phyloP scores from a whole-genome alignment of 441 rosid species.

The Mallotus repandus region DNA sequence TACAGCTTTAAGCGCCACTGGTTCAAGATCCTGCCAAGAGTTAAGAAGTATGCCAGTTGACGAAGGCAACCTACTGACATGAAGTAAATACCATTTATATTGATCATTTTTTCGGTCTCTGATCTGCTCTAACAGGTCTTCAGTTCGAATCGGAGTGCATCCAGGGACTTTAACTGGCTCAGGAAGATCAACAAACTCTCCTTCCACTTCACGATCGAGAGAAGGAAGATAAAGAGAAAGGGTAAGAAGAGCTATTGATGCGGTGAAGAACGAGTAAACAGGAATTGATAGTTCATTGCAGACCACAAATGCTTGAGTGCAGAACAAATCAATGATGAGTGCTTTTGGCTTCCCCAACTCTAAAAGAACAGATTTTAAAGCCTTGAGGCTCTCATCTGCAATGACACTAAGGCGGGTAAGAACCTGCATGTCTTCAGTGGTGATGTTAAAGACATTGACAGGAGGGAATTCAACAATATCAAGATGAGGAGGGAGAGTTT shows the following conservation, averaged over 20 bases:
- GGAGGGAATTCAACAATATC: slow-evolving; percentile 36
- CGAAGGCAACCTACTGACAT: slow-evolving; percentile 15
- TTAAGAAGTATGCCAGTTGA: slow-evolving; percentile 45
- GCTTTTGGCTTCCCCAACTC: slow-evolving; percentile 31
- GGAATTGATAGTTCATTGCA: slow-evolving; percentile 48
- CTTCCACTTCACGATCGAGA: slow-evolving; percentile 35
- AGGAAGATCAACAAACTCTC: slow-evolving; percentile 32
- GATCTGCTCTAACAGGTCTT: slow-evolving; percentile 40
- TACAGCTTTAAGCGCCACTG: slow-evolving; percentile 32
- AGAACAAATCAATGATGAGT: slow-evolving; percentile 50
- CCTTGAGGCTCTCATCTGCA: slow-evolving; percentile 29
- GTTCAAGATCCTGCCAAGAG: slow-evolving; percentile 43
- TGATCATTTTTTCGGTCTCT: slow-evolving; percentile 29
- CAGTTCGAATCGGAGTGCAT: slow-evolving; percentile 38
- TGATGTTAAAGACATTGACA: slow-evolving; percentile 26
- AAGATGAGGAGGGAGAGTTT: slow-evolving; percentile 40
- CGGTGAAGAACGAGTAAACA: slow-evolving; percentile 41
- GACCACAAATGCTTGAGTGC: slow-evolving; percentile 46
- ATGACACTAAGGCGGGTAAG: slow-evolving; percentile 31
- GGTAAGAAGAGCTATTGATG: slow-evolving; percentile 54
- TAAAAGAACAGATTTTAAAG: slow-evolving; percentile 27
- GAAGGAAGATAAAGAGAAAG: slow-evolving; percentile 40
- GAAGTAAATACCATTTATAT: slow-evolving; percentile 32
- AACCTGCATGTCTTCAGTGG: slow-evolving; percentile 5
- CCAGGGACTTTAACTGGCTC: slow-evolving; percentile 53